These are phyloP conservation scores for Fusarium sp. DNA, from an alignment of 2,329 filamentous ascomycete species.

Conservation along the genomic window DNA sequence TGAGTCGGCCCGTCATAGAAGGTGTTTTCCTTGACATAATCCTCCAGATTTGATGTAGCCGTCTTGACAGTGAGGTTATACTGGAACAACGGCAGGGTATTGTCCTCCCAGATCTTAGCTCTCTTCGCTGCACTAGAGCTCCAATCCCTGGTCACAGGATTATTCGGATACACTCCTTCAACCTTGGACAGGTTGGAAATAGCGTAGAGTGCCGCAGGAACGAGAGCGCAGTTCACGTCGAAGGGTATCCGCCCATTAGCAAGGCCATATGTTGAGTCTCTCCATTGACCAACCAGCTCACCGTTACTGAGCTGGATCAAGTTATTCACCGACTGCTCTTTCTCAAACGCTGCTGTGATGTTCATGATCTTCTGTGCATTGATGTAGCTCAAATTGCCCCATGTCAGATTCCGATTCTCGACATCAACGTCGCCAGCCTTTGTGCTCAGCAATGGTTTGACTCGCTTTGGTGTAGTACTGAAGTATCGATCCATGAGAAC, in stretches of 20 bases:
- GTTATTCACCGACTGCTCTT: slow-evolving; percentile 59
- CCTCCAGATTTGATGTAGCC: slow-evolving; percentile 56
- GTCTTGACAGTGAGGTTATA: slow-evolving; percentile 49
- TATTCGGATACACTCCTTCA: slow-evolving; percentile 59
- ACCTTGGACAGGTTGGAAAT: slow-evolving; percentile 59
- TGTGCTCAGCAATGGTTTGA: slow-evolving; percentile 48
- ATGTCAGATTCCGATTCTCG: slow-evolving; percentile 61
- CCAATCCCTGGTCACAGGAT: slow-evolving; percentile 51
- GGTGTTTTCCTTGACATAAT: slow-evolving; percentile 53
- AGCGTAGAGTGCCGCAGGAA: slow-evolving; percentile 66
- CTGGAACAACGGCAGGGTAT: slow-evolving; percentile 66
- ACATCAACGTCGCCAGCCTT: slow-evolving; percentile 57
- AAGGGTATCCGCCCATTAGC: slow-evolving; percentile 70
- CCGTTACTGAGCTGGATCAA: slow-evolving; percentile 64
- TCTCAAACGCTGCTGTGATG: slow-evolving; percentile 61
- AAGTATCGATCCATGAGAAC: slow-evolving; percentile 68
- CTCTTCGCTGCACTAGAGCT: slow-evolving; percentile 53
- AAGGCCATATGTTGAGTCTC: slow-evolving; percentile 66
- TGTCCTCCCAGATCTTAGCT: slow-evolving; percentile 69
- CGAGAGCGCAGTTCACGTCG: slow-evolving; percentile 70
- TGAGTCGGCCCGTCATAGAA: slow-evolving; percentile 57
- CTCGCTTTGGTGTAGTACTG: slow-evolving; percentile 51
- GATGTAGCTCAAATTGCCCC: slow-evolving; percentile 58
- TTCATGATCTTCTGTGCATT: slow-evolving; percentile 67
- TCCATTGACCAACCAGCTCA: slow-evolving; percentile 68